Base-by-base conservation (phyloP, 2,329 filamentous ascomycete species). In the Rhinocladiella similis region DNA sequence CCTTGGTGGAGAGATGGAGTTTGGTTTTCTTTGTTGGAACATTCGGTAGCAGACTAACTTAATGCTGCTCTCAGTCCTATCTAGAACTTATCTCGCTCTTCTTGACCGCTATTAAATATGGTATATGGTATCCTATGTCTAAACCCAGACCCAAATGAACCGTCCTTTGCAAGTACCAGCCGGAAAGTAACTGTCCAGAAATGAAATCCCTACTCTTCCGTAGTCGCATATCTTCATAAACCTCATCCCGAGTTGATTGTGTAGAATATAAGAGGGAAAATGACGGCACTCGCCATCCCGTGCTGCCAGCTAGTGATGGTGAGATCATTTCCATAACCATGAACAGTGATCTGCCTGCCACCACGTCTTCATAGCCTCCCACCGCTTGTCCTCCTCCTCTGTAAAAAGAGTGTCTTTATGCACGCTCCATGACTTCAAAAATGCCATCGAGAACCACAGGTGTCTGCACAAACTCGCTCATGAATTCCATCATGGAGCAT, bases 401-500 rank as follows among this genome's bases (percentile, higher is more conserved):
- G 47, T 7, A 9, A 33, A 33, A 33, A 33, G n/a, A 49, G 16
- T 50, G 19, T 13, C 47, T 38, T 53, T 36, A 60, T 43, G 57
- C 56, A 16, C 59, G 50, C 52, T 77, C 75, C 73, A 78, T 73
- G 29, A 77, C 73, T 65, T 77, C 75, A 54, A 76, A 73, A 33
- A 78, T 78, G 7, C 75, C 75, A 14, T 75, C 75, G 70, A 78
- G 73, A 20, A 77, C 74, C 59, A 73, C 55, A 1, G 64, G 59
- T 2, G 48, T 50, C 16, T 61, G 52, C 43, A 57, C 57, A 25
- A 16, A 52, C 39, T 61, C 61, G 22, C 25, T 48, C 50, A 63
- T 56, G 47, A 57, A 59, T 10, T 59, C 58, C 51, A 60, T 56
- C 51, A 62, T 58, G 7, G 62, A 59, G 47, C 59, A 61, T 19